A percentile compares a stretch with the other conserved stretches of the same genome.
Evolutionary conservation across 331 rosid species (phyloP).

Genomic region (Telfairia occidentalis): DNA sequence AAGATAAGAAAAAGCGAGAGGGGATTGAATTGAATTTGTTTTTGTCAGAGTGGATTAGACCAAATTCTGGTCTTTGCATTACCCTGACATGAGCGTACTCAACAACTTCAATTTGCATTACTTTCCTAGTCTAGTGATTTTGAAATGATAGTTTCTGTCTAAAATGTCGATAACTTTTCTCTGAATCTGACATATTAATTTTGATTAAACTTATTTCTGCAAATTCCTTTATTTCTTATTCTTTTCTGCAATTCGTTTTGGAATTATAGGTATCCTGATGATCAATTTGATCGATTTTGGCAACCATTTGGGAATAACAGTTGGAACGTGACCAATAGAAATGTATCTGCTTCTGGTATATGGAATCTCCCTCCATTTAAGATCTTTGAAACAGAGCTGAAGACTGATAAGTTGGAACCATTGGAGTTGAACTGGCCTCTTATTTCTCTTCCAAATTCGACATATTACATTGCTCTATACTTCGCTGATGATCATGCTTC

Average conservation of each 20-base stretch:
- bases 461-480: slow-evolving; percentile 67
- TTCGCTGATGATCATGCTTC: slow-evolving; percentile 39
- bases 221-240: neutral
- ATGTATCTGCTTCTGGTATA: slow-evolving; percentile 53
- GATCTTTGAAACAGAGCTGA: slow-evolving; percentile 47
- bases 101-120: neutral
- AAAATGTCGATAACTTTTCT: neutral
- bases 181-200: neutral
- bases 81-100: neutral
- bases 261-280: slow-evolving; percentile 60
- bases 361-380: slow-evolving; percentile 81
- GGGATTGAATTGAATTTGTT: neutral
- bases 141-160: neutral
- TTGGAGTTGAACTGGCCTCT: slow-evolving; percentile 62
- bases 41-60: neutral
- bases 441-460: slow-evolving; percentile 31
- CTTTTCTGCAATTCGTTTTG: neutral
- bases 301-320: slow-evolving; percentile 31
- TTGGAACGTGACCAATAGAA: slow-evolving; percentile 27
- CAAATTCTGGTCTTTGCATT: neutral
- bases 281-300: slow-evolving; percentile 69
- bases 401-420: slow-evolving; percentile 27
- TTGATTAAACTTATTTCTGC: slow-evolving; percentile 1
- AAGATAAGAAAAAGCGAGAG: neutral
- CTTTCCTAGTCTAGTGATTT: neutral